Conservation (phyloP, 1,139 yeast genomes). For the Arxiozyma bovina region DNA sequence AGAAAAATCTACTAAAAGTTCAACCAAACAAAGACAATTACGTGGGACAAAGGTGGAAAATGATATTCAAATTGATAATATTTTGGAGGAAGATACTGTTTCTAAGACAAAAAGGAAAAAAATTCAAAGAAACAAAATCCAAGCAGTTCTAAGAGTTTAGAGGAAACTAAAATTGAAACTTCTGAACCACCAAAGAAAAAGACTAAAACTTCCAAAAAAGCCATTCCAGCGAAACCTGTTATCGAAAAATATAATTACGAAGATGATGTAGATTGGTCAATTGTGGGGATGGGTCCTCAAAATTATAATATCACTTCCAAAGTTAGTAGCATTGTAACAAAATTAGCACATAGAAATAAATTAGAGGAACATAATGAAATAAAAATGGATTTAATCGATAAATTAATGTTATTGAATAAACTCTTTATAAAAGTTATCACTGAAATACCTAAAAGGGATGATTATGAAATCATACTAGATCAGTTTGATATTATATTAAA, state of each 20-base stretch:
- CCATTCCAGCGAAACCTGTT: constrained; percentile 8
- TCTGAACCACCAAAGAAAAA: constrained; percentile 4
- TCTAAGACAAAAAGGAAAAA: background rate
- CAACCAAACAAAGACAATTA: constrained; percentile 9
- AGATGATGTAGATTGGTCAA: constrained; percentile 29
- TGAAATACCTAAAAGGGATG: constrained; percentile 11
- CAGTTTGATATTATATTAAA: constrained; percentile 23
- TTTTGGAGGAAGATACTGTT: constrained; percentile 1
- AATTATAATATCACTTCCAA: constrained; percentile 18
- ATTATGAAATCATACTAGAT: constrained; percentile 23
- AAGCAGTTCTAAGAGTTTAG: background rate
- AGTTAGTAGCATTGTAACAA: constrained; percentile 20
- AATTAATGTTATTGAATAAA: constrained; percentile 20
- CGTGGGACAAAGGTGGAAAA: constrained; percentile 8
- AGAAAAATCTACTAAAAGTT: constrained; percentile 13
- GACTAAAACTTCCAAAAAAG: constrained; percentile 1
- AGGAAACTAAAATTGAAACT: background rate
- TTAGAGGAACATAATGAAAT: constrained; percentile 23
- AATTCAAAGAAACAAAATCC: background rate
- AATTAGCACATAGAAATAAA: constrained; percentile 24
- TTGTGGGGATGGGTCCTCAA: constrained; percentile 30
- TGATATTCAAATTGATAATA: constrained; percentile 5
- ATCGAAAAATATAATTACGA: constrained; percentile 22
- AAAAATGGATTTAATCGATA: constrained; percentile 23
- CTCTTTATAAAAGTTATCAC: constrained; percentile 15